Evolutionary conservation across 371 early-diverging fungal species (phyloP).

Genomic region (Circinella minor): DNA sequence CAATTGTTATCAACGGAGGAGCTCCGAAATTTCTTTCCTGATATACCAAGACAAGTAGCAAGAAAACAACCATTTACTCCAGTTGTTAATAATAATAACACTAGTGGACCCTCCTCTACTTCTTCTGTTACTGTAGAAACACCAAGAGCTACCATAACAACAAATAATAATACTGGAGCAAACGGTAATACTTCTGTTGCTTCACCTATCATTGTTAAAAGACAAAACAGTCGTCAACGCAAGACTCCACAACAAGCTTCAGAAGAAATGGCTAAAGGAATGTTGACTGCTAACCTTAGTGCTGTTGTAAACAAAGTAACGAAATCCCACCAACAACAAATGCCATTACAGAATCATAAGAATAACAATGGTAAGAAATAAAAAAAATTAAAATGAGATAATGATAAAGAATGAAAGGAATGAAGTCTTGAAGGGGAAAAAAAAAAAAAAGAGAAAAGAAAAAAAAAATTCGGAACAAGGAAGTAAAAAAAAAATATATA

Average conservation of each 20-base stretch:
- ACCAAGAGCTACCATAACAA: too few relatives aligned
- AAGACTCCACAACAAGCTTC: slow-evolving; percentile 49
- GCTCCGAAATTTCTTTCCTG: slow-evolving; percentile 45
- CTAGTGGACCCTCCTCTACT: too few relatives aligned
- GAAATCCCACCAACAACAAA: neutral
- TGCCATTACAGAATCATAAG: neutral
- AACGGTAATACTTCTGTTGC: too few relatives aligned
- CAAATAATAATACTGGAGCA: neutral
- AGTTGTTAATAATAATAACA: too few relatives aligned
- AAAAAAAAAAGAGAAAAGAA: neutral
- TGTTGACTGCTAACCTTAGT: slow-evolving; percentile 46
- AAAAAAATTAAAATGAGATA: too few relatives aligned
- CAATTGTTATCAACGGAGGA: slow-evolving; percentile 54
- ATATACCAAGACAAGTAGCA: too few relatives aligned
- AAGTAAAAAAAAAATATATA: neutral
- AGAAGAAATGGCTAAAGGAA: slow-evolving; percentile 46
- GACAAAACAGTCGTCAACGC: slow-evolving; percentile 28
- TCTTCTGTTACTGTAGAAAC: too few relatives aligned
- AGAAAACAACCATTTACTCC: too few relatives aligned
- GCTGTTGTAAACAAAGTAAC: slow-evolving; percentile 35
- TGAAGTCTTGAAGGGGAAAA: too few relatives aligned
- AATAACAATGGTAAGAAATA: too few relatives aligned
- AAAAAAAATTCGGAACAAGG: neutral
- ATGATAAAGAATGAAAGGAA: too few relatives aligned
- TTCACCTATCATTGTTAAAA: slow-evolving; percentile 2